A percentile compares a stretch with the other conserved stretches of the same genome.
Evolutionary conservation across 2,329 filamentous ascomycete species (phyloP).

Genomic region (Lachnellula hyalina): DNA sequence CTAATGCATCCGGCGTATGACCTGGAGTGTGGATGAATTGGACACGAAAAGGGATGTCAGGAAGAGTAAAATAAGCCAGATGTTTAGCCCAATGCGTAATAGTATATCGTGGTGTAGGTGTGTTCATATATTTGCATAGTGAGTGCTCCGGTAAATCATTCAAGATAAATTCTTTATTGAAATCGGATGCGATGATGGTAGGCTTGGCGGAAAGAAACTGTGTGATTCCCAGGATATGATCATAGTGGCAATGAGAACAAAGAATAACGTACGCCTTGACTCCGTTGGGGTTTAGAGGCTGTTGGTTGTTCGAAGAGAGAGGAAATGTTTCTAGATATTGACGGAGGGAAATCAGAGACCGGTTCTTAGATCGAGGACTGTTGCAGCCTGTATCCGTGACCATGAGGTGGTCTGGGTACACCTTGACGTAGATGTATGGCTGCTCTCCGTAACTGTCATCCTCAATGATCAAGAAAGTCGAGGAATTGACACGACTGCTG

Average conservation of each 20-base stretch:
- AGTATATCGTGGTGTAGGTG: constrained; percentile 35
- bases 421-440: constrained; percentile 43
- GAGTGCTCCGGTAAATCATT: constrained; percentile 36
- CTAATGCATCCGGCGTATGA: constrained; percentile 41
- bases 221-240: constrained; percentile 33
- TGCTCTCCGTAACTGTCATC: constrained; percentile 39
- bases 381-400: constrained; percentile 44
- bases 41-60: constrained; percentile 31
- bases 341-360: constrained; percentile 32
- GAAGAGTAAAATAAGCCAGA: constrained; percentile 29
- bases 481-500: constrained; percentile 34
- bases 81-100: constrained; percentile 39
- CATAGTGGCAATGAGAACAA: constrained; percentile 44
- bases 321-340: constrained; percentile 39
- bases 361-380: constrained; percentile 28
- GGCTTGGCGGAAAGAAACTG: constrained; percentile 20
- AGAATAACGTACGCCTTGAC: constrained; percentile 37
- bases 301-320: constrained; percentile 30
- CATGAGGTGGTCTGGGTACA: constrained; percentile 34
- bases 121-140: constrained; percentile 35
- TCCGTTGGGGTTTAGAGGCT: constrained; percentile 34
- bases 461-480: constrained; percentile 41
- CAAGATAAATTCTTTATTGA: constrained; percentile 36
- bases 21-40: constrained; percentile 42
- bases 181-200: constrained; percentile 31